Base-by-base conservation (phyloP, 352 stramenopile genomes). In the Phytophthora idaei region DNA sequence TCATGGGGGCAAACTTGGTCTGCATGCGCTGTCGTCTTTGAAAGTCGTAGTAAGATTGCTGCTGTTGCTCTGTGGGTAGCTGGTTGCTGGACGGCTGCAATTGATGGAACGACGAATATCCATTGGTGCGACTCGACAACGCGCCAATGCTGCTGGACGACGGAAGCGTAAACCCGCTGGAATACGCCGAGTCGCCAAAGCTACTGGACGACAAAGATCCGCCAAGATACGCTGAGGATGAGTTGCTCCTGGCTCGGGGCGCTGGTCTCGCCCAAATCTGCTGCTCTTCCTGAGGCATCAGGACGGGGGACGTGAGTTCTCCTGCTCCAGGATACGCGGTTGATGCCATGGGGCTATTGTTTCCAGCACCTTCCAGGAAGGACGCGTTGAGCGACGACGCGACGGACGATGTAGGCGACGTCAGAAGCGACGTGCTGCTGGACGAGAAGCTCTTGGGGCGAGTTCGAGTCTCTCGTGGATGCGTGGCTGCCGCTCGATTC, bases 371-470 rank as follows among this genome's bases (percentile, higher is more conserved):
- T 12, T 90, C 81, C 32, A 92, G 64, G 52, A 89, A 82, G 5
- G 83, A 89, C 25, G 74, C 64, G 49, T 83, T 82, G 47, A 91
- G 57, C 15, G 85, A 85, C 10, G 81, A 90, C 12, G 80, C 80
- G 6, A 85, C 78, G n/a, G 81, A 86, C 25, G 82, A 90, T 32
- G 82, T 89, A 7, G 85, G 85, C 25, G 83, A 89, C n/a, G 81
- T 88, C 48, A 90, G 46, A 57, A 87, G 67, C 15, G 81, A 83
- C 61, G 82, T 80, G 12, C 65, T 81, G 71, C 64, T 87, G 4
- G 83, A 88, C 15, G 81, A 91, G 37, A 83, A 87, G 63, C 85
- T 92, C 60, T 88, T 87, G 8, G 77, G 74, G 9, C 77, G 78
- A 31, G 64, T 29, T 41, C 63, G 69, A 37, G 57, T 14, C 6